phyloP scores from a whole-genome alignment of 2,329 filamentous ascomycete species.

The Ceratocystis smalleyi region DNA sequence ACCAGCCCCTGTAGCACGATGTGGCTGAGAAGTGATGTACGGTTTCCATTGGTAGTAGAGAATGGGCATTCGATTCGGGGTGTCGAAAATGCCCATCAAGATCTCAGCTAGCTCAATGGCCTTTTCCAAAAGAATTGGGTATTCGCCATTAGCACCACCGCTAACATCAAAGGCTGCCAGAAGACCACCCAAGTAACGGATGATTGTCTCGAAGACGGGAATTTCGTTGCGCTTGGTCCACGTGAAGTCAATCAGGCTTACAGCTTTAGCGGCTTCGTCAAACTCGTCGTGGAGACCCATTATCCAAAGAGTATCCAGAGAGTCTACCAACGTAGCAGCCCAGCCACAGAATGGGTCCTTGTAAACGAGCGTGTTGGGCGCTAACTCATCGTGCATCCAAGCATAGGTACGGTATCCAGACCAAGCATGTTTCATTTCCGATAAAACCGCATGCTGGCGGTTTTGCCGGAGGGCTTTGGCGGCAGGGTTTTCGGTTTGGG shows the following conservation, averaged over 20 bases:
- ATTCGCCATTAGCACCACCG: slow-evolving; percentile 37
- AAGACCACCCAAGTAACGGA: slow-evolving; percentile 78
- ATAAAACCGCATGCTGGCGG: slow-evolving; percentile 52
- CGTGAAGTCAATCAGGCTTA: slow-evolving; percentile 69
- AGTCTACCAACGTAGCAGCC: slow-evolving; percentile 76
- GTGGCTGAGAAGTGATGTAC: slow-evolving; percentile 44
- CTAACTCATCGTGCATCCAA: slow-evolving; percentile 76
- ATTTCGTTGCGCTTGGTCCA: slow-evolving; percentile 51
- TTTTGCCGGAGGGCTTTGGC: slow-evolving; percentile 46
- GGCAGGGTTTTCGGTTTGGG: slow-evolving; percentile 40
- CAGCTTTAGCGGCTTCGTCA: slow-evolving; percentile 54
- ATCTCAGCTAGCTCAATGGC: slow-evolving; percentile 66
- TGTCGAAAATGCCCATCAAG: slow-evolving; percentile 72
- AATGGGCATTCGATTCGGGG: slow-evolving; percentile 82
- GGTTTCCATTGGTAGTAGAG: slow-evolving; percentile 68
- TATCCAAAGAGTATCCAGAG: slow-evolving; percentile 73
- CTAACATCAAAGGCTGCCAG: slow-evolving; percentile 78
- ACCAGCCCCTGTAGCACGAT: slow-evolving; percentile 43
- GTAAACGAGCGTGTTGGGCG: slow-evolving; percentile 50
- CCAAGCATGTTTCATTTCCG: slow-evolving; percentile 68
- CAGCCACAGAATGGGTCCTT: slow-evolving; percentile 81
- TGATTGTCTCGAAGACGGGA: slow-evolving; percentile 84
- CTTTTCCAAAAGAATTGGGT: slow-evolving; percentile 58
- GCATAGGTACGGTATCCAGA: slow-evolving; percentile 62
- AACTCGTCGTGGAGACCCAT: slow-evolving; percentile 69